Evolutionary conservation across 257 asterid genomes (phyloP).

Genomic region (Penstemon newberryi): DNA sequence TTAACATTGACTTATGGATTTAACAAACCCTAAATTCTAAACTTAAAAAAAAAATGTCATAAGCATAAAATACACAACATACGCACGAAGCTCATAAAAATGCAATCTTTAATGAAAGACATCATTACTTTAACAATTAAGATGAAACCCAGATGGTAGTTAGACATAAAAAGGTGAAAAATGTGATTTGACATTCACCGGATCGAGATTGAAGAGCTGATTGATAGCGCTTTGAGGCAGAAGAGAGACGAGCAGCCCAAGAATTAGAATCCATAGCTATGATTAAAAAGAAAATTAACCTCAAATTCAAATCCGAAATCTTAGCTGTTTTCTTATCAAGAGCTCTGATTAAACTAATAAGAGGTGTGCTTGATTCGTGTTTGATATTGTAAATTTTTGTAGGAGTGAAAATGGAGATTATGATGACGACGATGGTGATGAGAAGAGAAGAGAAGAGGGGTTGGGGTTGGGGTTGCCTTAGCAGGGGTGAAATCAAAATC

Average conservation of each 20-base stretch:
- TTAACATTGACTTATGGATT: neutral
- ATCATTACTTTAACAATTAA: neutral
- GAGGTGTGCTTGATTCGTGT: conserved; percentile 18
- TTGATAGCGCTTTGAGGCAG: conserved; percentile 69
- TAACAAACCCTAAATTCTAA: neutral
- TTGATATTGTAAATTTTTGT: conserved; percentile 19
- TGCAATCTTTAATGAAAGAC: conserved; percentile 15
- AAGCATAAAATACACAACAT: neutral
- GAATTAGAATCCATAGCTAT: conserved; percentile 80
- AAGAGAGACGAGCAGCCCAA: conserved; percentile 82
- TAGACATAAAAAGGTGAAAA: neutral
- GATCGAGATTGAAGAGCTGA: conserved; percentile 91
- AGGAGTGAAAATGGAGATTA: conserved; percentile 37
- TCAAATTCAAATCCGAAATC: conserved; percentile 33
- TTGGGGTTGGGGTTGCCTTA: conserved; percentile 19
- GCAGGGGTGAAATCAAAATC: conserved; percentile 50
- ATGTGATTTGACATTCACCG: conserved; percentile 30
- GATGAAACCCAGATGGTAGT: conserved; percentile 5
- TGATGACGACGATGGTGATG: conserved; percentile 31
- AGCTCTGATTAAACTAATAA: conserved; percentile 33
- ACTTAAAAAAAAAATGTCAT: neutral
- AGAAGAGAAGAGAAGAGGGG: conserved; percentile 19
- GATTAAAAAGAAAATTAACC: conserved; percentile 6
- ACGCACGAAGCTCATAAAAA: conserved; percentile 5
- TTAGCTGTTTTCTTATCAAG: conserved; percentile 24